These are phyloP conservation scores for Cenchrus purpureus DNA, from an alignment of 176 grass and related monocot genomes.

Conservation along the genomic window DNA sequence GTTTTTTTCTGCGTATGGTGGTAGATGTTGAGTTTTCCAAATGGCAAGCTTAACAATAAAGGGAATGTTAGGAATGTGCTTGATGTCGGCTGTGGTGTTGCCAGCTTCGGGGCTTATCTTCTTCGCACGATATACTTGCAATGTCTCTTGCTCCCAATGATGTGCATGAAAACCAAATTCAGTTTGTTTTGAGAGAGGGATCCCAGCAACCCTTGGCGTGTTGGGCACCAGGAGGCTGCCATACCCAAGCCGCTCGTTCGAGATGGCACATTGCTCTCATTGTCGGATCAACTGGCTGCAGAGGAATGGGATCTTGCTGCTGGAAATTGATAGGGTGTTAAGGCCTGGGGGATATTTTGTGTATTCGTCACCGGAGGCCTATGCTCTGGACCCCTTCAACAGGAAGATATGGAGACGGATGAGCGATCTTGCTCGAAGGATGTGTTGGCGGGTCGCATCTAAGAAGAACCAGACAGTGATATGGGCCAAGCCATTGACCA, in stretches of 20 bases:
- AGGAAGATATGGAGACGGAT: conserved; percentile 73
- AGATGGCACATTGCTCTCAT: conserved; percentile 75
- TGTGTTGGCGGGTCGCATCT: conserved; percentile 79
- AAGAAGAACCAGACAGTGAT: conserved; percentile 81
- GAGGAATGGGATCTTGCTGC: conserved; percentile 78
- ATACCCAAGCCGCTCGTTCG: conserved; percentile 68
- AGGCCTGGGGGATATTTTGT: conserved; percentile 83
- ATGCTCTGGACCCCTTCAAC: conserved; percentile 64
- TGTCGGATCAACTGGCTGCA: conserved; percentile 86
- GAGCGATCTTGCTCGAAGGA: conserved; percentile 61
- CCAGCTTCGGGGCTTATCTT: conserved; percentile 83
- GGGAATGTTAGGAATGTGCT: conserved; percentile 75
- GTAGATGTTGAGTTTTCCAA: conserved; percentile 72
- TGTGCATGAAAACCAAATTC: conserved; percentile 88
- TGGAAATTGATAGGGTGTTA: conserved; percentile 74
- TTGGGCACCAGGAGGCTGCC: conserved; percentile 74
- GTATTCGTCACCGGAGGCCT: conserved; percentile 81
- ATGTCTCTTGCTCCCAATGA: conserved; percentile 85
- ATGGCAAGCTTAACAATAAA: conserved; percentile 65
- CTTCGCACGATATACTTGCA: conserved; percentile 57
- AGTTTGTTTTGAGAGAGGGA: conserved; percentile 82
- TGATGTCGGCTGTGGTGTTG: conserved; percentile 79
- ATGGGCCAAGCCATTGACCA: conserved; percentile 81
- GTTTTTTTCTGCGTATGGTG: not conserved
- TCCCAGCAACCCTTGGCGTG: conserved; percentile 70